Percentiles rank a stretch among this genome's conserved stretches.
Evolutionary conservation across 1,284 basidiomycete genomes (phyloP).

Genomic region (Cutaneotrichosporon dermatis): DNA sequence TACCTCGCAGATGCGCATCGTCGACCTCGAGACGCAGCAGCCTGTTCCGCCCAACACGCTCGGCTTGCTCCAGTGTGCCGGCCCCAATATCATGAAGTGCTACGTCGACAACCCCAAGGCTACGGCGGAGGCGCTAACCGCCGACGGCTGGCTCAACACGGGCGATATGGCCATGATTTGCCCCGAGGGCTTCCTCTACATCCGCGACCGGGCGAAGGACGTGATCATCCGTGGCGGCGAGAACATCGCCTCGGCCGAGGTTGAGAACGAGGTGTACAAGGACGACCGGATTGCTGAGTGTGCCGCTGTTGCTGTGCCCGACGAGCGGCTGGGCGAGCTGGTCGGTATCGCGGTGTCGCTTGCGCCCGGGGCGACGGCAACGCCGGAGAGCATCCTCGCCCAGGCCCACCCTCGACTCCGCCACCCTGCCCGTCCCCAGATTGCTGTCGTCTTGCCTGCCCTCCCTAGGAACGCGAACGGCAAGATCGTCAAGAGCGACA

Average conservation of each 20-base stretch:
- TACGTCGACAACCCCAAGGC: conserved; percentile 29
- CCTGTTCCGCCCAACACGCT: conserved; percentile 20
- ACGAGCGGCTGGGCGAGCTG: conserved; percentile 35
- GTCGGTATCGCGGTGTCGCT: conserved; percentile 37
- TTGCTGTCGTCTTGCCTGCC: conserved; percentile 9
- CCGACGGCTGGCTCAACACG: conserved; percentile 44
- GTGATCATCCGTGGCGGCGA: conserved; percentile 46
- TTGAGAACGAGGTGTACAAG: conserved; percentile 41
- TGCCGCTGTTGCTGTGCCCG: conserved; percentile 37
- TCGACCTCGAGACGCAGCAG: conserved; percentile 28
- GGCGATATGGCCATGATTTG: conserved; percentile 39
- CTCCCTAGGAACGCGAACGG: conserved; percentile 18
- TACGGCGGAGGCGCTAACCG: conserved; percentile 29
- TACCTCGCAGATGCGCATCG: conserved; percentile 31
- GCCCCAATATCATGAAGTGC: conserved; percentile 43
- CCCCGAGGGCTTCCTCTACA: conserved; percentile 37
- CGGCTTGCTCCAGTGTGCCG: conserved; percentile 33
- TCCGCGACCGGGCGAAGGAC: conserved; percentile 43
- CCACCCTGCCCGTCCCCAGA: conserved; percentile 9
- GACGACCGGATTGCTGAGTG: conserved; percentile 35
- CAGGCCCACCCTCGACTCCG: conserved; percentile 5
- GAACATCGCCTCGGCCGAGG: conserved; percentile 41
- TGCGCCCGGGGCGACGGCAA: conserved; percentile 11
- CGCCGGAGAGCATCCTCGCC: conserved; percentile 5
- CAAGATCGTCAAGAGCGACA: conserved; percentile 21